Percentiles rank a stretch among this genome's conserved stretches.
Evolutionary conservation across 2,329 filamentous ascomycete genomes (phyloP).

Genomic region (Fusarium pininemorale): DNA sequence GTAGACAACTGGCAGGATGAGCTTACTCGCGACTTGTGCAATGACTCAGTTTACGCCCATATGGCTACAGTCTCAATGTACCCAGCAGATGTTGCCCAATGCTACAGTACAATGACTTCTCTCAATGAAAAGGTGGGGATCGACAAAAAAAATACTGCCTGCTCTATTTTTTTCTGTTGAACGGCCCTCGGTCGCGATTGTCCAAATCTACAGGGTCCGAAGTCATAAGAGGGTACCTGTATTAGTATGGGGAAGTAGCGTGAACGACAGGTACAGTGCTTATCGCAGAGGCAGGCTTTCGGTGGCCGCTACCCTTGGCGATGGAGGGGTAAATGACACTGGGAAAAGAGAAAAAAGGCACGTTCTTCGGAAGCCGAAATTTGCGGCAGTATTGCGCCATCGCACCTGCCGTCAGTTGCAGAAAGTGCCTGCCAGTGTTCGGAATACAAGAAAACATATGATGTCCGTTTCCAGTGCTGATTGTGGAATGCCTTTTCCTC

Average conservation of each 20-base stretch:
- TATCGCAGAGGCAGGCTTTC: slow-evolving; percentile 33
- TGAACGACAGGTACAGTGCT: slow-evolving; percentile 20
- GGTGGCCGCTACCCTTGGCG: slow-evolving; percentile 14
- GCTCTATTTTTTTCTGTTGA: slow-evolving; percentile 19
- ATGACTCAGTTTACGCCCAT: slow-evolving; percentile 1
- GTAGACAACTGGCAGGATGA: not conserved
- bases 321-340: slow-evolving; percentile 40
- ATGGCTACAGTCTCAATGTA: not conserved
- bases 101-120: slow-evolving; percentile 8
- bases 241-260: slow-evolving; percentile 3
- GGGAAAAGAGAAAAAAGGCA: slow-evolving; percentile 24
- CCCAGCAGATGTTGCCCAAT: slow-evolving; percentile 15
- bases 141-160: slow-evolving; percentile 9
- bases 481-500: not conserved
- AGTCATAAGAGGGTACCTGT: slow-evolving; percentile 29
- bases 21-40: slow-evolving; percentile 16
- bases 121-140: slow-evolving; percentile 8
- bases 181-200: slow-evolving; percentile 34
- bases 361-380: slow-evolving; percentile 26
- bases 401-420: slow-evolving; percentile 23
- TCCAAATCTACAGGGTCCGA: slow-evolving; percentile 16
- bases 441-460: not conserved
- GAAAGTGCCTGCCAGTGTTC: not conserved
- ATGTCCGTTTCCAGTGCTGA: not conserved
- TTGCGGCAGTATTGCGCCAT: slow-evolving; percentile 41